These are phyloP conservation scores for Phytopythium helicoides DNA, from an alignment of 352 stramenopile species.

Conservation along the genomic window DNA sequence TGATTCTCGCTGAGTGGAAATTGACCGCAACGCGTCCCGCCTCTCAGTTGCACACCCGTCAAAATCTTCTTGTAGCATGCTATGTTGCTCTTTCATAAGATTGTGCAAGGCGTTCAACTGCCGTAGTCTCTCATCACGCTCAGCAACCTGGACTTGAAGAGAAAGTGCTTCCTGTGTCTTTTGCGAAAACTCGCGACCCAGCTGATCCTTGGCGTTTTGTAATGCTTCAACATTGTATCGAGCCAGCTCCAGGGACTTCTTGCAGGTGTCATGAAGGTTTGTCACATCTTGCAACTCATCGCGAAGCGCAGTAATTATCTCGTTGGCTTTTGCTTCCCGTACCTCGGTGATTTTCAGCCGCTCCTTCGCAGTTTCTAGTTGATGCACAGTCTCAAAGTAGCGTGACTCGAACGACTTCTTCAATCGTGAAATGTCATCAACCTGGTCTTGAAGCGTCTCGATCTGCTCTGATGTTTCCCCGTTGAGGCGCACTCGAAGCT, in stretches of 20 bases:
- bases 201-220: too few species aligned
- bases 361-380: conserved; percentile 14
- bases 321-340: conserved; percentile 9
- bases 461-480: conserved; percentile 52
- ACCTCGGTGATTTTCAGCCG: conserved; percentile 3
- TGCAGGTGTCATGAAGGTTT: not conserved
- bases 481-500: conserved; percentile 48
- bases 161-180: too few species aligned
- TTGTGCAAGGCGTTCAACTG: not conserved
- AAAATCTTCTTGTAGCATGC: conserved; percentile 3
- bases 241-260: too few species aligned
- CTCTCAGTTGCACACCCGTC: not conserved
- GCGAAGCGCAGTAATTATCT: conserved; percentile 3
- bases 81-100: not conserved
- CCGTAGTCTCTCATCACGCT: too few species aligned
- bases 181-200: too few species aligned
- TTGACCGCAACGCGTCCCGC: too few species aligned
- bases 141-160: too few species aligned
- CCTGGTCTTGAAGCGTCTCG: conserved; percentile 48
- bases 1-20: not conserved
- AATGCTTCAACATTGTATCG: too few species aligned
- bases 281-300: conserved; percentile 1
- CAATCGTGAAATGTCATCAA: conserved; percentile 54
- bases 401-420: conserved; percentile 71
- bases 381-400: conserved; percentile 51